Percentiles rank a stretch among this genome's conserved stretches.
Conservation (phyloP, 2,329 filamentous ascomycete genomes). For the Cercospora brassicicola region DNA sequence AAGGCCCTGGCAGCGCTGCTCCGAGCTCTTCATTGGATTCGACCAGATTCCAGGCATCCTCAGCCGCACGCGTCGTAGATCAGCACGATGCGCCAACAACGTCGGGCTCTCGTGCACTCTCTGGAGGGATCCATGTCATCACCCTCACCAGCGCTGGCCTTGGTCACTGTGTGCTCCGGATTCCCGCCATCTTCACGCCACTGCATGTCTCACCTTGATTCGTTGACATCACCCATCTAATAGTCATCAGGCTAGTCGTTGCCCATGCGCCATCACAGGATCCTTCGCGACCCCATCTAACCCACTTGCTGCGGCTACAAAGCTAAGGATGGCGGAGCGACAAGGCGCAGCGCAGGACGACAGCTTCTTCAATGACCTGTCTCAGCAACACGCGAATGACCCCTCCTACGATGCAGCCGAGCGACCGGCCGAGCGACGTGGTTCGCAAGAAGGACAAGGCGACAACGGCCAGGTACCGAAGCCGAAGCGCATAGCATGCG, state of each 20-base stretch:
- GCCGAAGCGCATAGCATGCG: conserved; percentile 87
- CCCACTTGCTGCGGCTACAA: neutral
- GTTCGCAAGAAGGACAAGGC: conserved; percentile 51
- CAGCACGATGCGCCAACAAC: neutral
- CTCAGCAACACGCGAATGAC: conserved; percentile 45
- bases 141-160: neutral
- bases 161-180: neutral
- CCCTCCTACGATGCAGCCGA: conserved; percentile 48
- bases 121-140: neutral
- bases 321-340: conserved; percentile 26
- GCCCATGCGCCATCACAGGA: neutral
- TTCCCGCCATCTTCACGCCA: neutral
- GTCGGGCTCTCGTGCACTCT: neutral
- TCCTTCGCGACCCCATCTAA: neutral
- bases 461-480: conserved; percentile 41
- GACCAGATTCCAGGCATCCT: conserved; percentile 1
- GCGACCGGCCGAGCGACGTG: conserved; percentile 66
- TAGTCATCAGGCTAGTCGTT: neutral
- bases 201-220: neutral
- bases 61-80: conserved; percentile 1
- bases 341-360: conserved; percentile 31
- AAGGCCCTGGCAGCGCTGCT: neutral
- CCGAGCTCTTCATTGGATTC: conserved; percentile 3
- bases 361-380: conserved; percentile 60
- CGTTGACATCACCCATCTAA: neutral